phyloP scores from a whole-genome alignment of 176 grass and related monocot genomes.

The Ensete ventricosum region DNA sequence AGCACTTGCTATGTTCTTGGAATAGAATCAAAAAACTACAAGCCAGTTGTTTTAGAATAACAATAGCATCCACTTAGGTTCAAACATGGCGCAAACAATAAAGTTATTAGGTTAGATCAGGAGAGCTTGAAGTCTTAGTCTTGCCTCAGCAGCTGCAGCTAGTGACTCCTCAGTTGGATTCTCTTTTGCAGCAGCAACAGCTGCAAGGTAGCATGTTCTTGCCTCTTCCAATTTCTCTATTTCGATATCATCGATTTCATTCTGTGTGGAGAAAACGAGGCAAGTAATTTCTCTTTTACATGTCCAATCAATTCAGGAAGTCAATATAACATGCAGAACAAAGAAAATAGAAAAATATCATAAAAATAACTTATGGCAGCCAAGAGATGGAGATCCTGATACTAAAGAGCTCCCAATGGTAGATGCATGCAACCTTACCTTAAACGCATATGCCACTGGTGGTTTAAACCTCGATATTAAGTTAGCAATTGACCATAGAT shows the following conservation, averaged over 20 bases:
- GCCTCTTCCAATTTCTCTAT: slow-evolving; percentile 61
- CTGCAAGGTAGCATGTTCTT: slow-evolving; percentile 49
- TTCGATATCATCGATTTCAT: slow-evolving; percentile 45
- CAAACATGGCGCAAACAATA: background rate
- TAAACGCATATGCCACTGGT: too few relatives aligned
- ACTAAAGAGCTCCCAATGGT: too few relatives aligned
- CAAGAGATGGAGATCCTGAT: too few relatives aligned
- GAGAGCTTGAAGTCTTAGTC: slow-evolving; percentile 50
- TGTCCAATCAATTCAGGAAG: background rate
- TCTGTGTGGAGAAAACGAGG: slow-evolving; percentile 22
- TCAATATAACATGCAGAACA: background rate
- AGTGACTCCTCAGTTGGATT: slow-evolving; percentile 67
- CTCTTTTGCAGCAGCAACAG: slow-evolving; percentile 72
- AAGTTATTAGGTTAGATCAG: slow-evolving; percentile 23
- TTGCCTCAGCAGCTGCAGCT: slow-evolving; percentile 48
- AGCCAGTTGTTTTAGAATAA: too few relatives aligned
- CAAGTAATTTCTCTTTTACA: slow-evolving; percentile 7
- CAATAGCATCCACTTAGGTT: background rate
- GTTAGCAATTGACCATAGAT: too few relatives aligned
- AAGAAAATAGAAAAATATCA: background rate
- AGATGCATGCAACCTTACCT: too few relatives aligned
- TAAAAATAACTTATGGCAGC: background rate
- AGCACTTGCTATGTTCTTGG: too few relatives aligned
- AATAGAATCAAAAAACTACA: too few relatives aligned
- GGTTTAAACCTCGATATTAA: too few relatives aligned